Conservation (phyloP, 83 land plant genomes). For the Thuja plicata region DNA sequence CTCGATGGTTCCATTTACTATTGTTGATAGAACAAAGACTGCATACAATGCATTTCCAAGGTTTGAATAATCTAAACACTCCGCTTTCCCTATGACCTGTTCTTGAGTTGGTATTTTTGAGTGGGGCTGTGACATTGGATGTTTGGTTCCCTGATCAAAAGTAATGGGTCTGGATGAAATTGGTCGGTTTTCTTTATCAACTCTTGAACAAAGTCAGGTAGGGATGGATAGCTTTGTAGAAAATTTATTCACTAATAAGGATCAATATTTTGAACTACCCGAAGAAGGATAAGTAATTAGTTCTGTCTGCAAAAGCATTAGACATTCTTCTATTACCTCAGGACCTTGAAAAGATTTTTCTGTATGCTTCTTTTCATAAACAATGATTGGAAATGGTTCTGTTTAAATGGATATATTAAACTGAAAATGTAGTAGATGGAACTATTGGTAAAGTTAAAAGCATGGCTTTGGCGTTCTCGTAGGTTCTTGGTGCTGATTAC, state of each 20-base stretch:
- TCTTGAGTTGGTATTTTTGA: conserved; percentile 30
- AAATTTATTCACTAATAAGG: conserved; percentile 29
- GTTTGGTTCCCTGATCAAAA: conserved; percentile 44
- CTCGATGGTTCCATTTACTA: too few species aligned
- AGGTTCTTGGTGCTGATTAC: too few species aligned
- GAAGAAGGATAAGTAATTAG: conserved; percentile 23
- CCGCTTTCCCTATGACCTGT: conserved; percentile 19
- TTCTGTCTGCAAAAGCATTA: conserved; percentile 27
- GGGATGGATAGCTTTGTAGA: conserved; percentile 41
- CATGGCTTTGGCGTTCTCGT: too few species aligned
- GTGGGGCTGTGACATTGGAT: conserved; percentile 34
- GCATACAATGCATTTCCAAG: too few species aligned
- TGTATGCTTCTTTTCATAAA: too few species aligned
- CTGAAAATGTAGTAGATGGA: too few species aligned
- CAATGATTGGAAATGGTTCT: too few species aligned
- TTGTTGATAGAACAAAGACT: too few species aligned
- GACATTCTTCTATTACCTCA: conserved; percentile 26
- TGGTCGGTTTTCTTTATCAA: conserved; percentile 29
- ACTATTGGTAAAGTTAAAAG: too few species aligned
- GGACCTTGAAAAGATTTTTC: too few species aligned
- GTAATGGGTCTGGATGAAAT: conserved; percentile 25
- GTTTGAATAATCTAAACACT: too few species aligned
- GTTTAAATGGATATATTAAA: too few species aligned
- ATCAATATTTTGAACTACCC: conserved; percentile 29
- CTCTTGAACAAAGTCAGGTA: conserved; percentile 17